Base-by-base conservation (phyloP, 2,329 filamentous ascomycete genomes). In the Diaporthe eres region DNA sequence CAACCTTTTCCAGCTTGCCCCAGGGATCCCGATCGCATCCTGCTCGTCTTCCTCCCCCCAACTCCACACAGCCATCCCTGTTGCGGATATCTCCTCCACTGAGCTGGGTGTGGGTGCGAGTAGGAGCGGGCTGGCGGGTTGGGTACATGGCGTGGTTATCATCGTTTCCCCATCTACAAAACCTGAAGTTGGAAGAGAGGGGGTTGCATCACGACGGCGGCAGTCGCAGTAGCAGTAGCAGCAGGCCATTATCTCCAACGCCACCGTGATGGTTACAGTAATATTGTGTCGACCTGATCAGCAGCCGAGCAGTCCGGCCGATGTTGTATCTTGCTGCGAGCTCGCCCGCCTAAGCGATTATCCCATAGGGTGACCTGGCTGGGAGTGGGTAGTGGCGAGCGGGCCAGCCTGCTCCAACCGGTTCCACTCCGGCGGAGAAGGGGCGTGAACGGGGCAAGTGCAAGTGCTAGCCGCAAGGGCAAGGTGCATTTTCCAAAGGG, bases 261-360 rank as follows among this genome's bases (percentile, higher is more conserved):
- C 47, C 65, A 68, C 65, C 31, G 47, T 25, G 47, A 68, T 68
- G 49, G 65, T 31, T 19, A 47, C 58, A 6, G 19, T 31, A 28
- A 70, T 31, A 42, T 55, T 55, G 39, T 39, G 65, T 55, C 34
- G 8, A 42, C 34, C 34, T 55, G 65, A 55, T 70, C 49, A 55
- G 65, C 65, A 70, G 65, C 65, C 65, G 65, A 70, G 65, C 34
- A 55, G 49, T 55, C 65, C 65, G 65, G 65, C 65, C 49, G 65
- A 70, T 39, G 65, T 70, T 17, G 65, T 55, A 55, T 55, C 65
- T 28, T 25, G 65, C 31, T 55, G 49, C 34, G 17, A 25, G 60
- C 28, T 17, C 9, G 63, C 47, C 47, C 34, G 65, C 65, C 65
- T 53, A 51, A 51, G 47, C 47, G 31, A 51, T 51, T 68, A 39